Conservation (phyloP, 2,329 filamentous ascomycete species). For the Gaeumannomyces sp. region DNA sequence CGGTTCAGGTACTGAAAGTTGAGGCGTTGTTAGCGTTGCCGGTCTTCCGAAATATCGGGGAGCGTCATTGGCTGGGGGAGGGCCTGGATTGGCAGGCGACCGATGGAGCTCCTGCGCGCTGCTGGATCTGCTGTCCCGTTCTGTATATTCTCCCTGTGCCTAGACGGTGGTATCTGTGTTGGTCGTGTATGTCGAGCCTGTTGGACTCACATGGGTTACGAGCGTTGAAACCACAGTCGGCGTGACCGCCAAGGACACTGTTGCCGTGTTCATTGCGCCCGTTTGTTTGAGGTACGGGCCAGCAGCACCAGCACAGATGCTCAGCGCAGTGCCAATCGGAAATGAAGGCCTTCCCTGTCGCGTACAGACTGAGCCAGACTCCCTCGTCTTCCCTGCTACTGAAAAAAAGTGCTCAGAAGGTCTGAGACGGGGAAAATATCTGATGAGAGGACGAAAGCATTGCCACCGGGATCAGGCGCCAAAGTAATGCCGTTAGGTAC, state of each 20-base stretch:
- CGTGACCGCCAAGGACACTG: constrained; percentile 76
- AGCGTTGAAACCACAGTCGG: constrained; percentile 84
- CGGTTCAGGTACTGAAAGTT: constrained; percentile 75
- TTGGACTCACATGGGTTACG: constrained; percentile 69
- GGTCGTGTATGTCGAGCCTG: constrained; percentile 1
- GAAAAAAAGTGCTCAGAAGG: background rate
- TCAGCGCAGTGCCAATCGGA: background rate
- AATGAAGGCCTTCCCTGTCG: background rate
- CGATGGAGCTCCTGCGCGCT: background rate
- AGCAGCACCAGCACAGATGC: background rate
- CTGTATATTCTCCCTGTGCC: background rate
- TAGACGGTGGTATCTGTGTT: constrained; percentile 6
- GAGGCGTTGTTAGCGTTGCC: background rate
- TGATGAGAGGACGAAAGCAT: background rate
- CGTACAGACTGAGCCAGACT: background rate
- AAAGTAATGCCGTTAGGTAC: background rate
- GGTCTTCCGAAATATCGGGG: background rate
- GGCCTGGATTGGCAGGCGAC: background rate
- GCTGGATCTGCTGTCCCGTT: background rate
- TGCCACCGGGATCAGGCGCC: background rate
- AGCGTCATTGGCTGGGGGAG: background rate
- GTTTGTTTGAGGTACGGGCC: background rate
- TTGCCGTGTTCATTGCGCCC: constrained; percentile 61
- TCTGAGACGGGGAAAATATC: background rate
- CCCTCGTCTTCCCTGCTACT: background rate